Percentiles rank a stretch among this genome's conserved stretches.
phyloP scores from a whole-genome alignment of 116 monocot species.

The Phalaenopsis hybrid region DNA sequence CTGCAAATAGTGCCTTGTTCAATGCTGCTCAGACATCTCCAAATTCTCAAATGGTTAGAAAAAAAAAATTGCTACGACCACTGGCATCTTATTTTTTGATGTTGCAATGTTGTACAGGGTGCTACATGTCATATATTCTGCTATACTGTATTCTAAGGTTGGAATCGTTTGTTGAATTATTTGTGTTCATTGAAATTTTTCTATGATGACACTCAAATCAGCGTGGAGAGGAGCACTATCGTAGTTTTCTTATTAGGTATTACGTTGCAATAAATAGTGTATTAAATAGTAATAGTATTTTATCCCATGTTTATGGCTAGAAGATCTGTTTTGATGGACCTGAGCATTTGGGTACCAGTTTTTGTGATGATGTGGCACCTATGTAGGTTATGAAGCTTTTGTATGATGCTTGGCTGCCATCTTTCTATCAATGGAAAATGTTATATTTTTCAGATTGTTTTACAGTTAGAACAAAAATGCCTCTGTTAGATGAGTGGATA shows the following conservation, averaged over 20 bases:
- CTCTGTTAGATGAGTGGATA: too few relatives aligned
- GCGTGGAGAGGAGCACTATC: not conserved
- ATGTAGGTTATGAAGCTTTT: not conserved
- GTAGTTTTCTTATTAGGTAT: not conserved
- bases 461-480: not conserved
- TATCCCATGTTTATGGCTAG: not conserved
- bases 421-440: too few relatives aligned
- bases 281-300: not conserved
- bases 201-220: not conserved
- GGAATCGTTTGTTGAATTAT: not conserved
- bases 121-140: not conserved
- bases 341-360: not conserved
- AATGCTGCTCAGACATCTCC: slow-evolving; percentile 82
- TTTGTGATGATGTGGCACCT: not conserved
- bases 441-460: not conserved
- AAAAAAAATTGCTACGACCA: not conserved
- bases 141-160: not conserved
- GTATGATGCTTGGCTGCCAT: not conserved
- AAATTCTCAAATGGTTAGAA: slow-evolving; percentile 73
- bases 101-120: not conserved
- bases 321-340: not conserved
- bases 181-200: not conserved
- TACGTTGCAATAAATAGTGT: not conserved
- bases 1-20: slow-evolving; percentile 58
- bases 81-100: not conserved